phyloP scores from a whole-genome alignment of 2,329 filamentous ascomycete genomes.

The Emydomyces testavorans region DNA sequence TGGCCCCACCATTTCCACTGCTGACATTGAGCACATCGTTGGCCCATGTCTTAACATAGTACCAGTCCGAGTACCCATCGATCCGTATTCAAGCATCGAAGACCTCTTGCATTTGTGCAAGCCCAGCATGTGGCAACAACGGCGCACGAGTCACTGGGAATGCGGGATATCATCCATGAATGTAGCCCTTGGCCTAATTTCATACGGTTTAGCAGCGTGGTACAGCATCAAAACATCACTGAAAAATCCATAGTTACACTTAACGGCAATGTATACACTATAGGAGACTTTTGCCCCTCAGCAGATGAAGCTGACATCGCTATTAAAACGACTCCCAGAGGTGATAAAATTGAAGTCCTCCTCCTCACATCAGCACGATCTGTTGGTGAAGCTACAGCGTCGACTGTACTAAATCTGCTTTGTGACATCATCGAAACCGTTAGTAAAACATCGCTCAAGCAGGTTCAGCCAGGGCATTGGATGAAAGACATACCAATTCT shows the following conservation, averaged over 20 bases:
- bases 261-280: slow-evolving; percentile 28
- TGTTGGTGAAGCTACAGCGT: not conserved
- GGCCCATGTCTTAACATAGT: slow-evolving; percentile 1
- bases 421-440: not conserved
- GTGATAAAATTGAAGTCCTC: slow-evolving; percentile 4
- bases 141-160: slow-evolving; percentile 44
- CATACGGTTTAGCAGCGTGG: slow-evolving; percentile 30
- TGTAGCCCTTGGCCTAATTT: slow-evolving; percentile 33
- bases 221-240: slow-evolving; percentile 31
- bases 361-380: not conserved
- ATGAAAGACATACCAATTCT: not conserved
- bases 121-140: slow-evolving; percentile 47
- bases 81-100: not conserved
- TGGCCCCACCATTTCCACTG: not conserved
- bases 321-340: too few species aligned
- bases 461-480: not conserved
- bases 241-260: slow-evolving; percentile 28
- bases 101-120: slow-evolving; percentile 21
- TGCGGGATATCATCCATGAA: slow-evolving; percentile 41
- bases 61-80: not conserved
- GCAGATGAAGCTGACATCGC: too few species aligned
- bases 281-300: too few species aligned
- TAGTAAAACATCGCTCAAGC: not conserved
- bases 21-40: not conserved
- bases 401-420: not conserved